phyloP scores from a whole-genome alignment of 305 asterid species.

The Fraxinus albicans region DNA sequence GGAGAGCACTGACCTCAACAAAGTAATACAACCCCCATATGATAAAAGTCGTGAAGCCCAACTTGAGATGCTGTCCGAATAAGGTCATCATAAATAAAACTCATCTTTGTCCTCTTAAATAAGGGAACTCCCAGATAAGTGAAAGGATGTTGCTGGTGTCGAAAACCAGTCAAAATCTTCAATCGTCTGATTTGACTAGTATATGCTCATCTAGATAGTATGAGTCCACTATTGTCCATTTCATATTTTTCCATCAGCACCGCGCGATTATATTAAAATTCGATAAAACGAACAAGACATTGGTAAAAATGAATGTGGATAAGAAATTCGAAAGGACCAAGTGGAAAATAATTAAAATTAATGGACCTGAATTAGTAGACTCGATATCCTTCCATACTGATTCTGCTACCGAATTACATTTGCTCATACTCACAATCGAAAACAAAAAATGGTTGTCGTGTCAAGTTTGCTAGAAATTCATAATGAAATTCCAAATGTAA shows the following conservation, averaged over 20 bases:
- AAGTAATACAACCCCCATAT: too few relatives aligned
- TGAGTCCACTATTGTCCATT: not conserved
- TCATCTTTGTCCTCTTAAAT: too few relatives aligned
- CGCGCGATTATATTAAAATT: not conserved
- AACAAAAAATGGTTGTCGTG: not conserved
- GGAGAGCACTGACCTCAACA: too few relatives aligned
- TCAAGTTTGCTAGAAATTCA: not conserved
- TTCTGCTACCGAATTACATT: conserved; percentile 54
- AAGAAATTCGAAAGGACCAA: not conserved
- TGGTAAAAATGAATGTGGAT: not conserved
- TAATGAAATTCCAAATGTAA: not conserved
- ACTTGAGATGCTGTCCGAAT: too few relatives aligned
- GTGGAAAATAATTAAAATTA: not conserved
- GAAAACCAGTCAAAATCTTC: too few relatives aligned
- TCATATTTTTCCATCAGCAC: conserved; percentile 1
- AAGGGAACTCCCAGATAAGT: too few relatives aligned
- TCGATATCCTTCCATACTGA: conserved; percentile 68
- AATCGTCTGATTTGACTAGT: too few relatives aligned
- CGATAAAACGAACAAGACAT: not conserved
- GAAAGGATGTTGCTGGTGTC: too few relatives aligned
- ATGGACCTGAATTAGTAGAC: conserved; percentile 60
- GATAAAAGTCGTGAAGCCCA: too few relatives aligned
- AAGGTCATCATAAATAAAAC: too few relatives aligned
- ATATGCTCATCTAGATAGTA: too few relatives aligned
- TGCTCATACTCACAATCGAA: conserved; percentile 41